Base-by-base conservation (phyloP, 2,329 filamentous ascomycete species). In the Coleophoma eucalyptorum region DNA sequence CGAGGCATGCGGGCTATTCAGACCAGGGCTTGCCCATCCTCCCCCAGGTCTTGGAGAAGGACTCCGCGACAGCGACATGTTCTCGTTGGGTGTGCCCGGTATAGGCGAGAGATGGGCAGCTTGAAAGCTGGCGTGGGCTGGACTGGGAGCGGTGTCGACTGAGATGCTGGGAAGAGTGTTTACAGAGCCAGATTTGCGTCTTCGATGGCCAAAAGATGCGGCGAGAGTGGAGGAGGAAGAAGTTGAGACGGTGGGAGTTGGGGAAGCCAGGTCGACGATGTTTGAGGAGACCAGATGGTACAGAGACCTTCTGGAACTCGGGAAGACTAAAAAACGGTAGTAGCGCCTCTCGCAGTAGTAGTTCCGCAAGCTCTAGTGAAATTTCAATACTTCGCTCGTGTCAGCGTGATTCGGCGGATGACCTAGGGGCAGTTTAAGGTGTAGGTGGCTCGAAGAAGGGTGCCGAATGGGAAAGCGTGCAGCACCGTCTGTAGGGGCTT, bases 31-130 rank as follows among this genome's bases (percentile, higher is more conserved):
- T 50, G 89, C 84, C 92, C 93, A 97, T 61, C 91, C 91, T 65
- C 90, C 90, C 62, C 88, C 87, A 55, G 84, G 87, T 56, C 84
- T 80, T 55, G 92, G 93, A 50, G 90, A 96, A 46, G 92, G 90
- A 65, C 90, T 95, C 71, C 90, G 84, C 59, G 91, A 94, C 56
- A 93, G 74, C 59, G 89, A 89, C 92, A 96, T 96, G 62, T 74
- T 71, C 58, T 70, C 64, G 61, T 72, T 76, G 41, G 82, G 78
- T 47, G 77, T 84, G 64, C 80, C 64, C 50, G 65, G 64, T 45
- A 67, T 64, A 12, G 63, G 58, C 21, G 44, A 44, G 40, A 48
- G 54, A 40, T 53, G 53, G 47, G 50, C 51, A 26, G 52, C 48
- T 15, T 53, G 53, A 31, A n/a, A 54, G 41, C 37, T 33, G 33